Evolutionary conservation across 169 alveolate species (phyloP).

Genomic region (Plasmodium coatneyi): DNA sequence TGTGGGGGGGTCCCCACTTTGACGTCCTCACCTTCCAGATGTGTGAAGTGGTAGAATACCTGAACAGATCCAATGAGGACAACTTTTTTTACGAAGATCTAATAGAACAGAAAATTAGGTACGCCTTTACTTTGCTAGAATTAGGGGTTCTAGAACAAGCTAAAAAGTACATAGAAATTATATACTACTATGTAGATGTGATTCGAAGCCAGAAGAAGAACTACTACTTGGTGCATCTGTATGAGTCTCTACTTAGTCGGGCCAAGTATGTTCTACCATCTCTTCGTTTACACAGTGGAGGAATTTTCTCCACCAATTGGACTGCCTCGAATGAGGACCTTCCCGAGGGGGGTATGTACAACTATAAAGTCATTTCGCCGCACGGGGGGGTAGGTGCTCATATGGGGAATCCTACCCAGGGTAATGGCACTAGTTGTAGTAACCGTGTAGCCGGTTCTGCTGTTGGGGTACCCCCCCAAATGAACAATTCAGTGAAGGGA

Average conservation of each 20-base stretch:
- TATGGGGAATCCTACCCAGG: too few relatives aligned
- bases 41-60: conserved; percentile 44
- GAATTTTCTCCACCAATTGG: not conserved
- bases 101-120: conserved; percentile 18
- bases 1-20: not conserved
- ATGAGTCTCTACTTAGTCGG: conserved; percentile 11
- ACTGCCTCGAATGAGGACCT: not conserved
- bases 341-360: not conserved
- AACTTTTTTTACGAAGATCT: conserved; percentile 52
- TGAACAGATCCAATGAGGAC: conserved; percentile 24
- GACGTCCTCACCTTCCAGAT: conserved; percentile 44
- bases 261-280: conserved; percentile 27
- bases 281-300: not conserved
- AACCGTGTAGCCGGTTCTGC: too few relatives aligned
- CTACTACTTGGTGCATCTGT: conserved; percentile 5
- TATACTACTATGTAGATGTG: conserved; percentile 64
- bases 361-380: not conserved
- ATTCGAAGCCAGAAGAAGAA: conserved; percentile 50
- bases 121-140: conserved; percentile 29
- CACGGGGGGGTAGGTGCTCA: too few relatives aligned
- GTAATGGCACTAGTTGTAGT: too few relatives aligned
- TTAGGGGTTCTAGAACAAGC: conserved; percentile 49
- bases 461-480: not conserved
- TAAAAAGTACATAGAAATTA: conserved; percentile 27
- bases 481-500: not conserved